phyloP scores from a whole-genome alignment of 1,139 yeast genomes.

The Debaryomyces robertsiae region DNA sequence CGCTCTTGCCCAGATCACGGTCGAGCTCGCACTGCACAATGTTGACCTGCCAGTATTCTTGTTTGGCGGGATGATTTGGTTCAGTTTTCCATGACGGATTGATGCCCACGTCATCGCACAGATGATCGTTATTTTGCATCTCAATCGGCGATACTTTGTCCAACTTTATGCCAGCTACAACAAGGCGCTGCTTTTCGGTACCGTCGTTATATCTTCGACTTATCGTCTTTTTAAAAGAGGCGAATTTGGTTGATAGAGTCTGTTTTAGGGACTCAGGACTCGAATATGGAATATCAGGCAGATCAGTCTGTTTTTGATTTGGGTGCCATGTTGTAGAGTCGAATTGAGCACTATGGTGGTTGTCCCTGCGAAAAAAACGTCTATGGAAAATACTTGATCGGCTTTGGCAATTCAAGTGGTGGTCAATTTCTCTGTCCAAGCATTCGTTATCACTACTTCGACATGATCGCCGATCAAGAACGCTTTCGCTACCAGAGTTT shows the following conservation, averaged over 20 bases:
- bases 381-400: not conserved
- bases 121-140: conserved; percentile 2
- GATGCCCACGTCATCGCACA: not conserved
- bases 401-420: conserved; percentile 1
- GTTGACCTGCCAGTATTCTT: too few species aligned
- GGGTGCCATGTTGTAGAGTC: not conserved
- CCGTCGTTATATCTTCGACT: conserved; percentile 9
- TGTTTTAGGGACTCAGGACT: too few species aligned
- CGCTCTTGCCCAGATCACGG: not conserved
- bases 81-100: not conserved
- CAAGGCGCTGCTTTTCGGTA: not conserved
- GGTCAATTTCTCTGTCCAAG: conserved; percentile 4
- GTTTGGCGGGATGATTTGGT: too few species aligned
- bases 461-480: too few species aligned
- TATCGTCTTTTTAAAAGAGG: conserved; percentile 7
- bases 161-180: conserved; percentile 7
- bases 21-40: not conserved
- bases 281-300: too few species aligned
- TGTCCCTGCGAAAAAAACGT: not conserved
- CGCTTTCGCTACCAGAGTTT: too few species aligned
- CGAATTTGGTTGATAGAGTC: too few species aligned
- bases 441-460: not conserved
- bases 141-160: conserved; percentile 6
- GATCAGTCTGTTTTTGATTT: not conserved
- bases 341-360: not conserved